Base-by-base conservation (phyloP, 257 asterid genomes). In the Sherardia arvensis region DNA sequence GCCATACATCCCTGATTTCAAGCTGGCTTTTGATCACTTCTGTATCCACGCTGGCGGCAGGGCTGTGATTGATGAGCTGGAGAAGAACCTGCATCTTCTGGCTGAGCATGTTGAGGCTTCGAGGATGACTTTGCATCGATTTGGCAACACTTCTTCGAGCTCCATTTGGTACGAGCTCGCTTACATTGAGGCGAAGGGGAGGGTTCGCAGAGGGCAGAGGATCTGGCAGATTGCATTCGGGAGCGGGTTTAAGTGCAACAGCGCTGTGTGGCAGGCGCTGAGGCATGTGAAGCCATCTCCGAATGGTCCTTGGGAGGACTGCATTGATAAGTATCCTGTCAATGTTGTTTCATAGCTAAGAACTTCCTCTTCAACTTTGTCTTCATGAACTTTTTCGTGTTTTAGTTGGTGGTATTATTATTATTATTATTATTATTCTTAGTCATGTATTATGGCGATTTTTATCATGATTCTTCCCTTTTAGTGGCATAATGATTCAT, bases 201-300 rank as follows among this genome's bases (percentile, higher is more conserved):
- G 93, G 67, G 78, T 87, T 76, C 68, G 80, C 36, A 68, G 66
- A 32, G 95, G 95, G 5, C 71, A 87, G 60, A 70, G 82, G 28
- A 80, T 87, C 43, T 87, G 95, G 95, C 95, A 87, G 78, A 87
- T 85, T 70, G 95, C 93, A 21, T 87, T 87, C 4, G 87, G 95
- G 29, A 84, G 95, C 67, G 95, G 92, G 10, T 87, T 85, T 71
- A 87, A 85, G 66, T 85, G 95, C 62, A 87, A 85, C 14, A 87
- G 93, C 58, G 90, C 95, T 1, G 93, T 87, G n/a, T 87, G 93
- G 95, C 81, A 82, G 67, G 93, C 95, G 23, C 88, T 87, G 2
- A 71, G 76, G 10, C 63, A 66, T 48, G 85, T 85, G 28, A 75
- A 74, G 55, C 84, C 95, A 2, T 78, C 90, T 40, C 57, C 2